Conservation (phyloP, 2,329 filamentous ascomycete genomes). For the Monosporascus sp. region DNA sequence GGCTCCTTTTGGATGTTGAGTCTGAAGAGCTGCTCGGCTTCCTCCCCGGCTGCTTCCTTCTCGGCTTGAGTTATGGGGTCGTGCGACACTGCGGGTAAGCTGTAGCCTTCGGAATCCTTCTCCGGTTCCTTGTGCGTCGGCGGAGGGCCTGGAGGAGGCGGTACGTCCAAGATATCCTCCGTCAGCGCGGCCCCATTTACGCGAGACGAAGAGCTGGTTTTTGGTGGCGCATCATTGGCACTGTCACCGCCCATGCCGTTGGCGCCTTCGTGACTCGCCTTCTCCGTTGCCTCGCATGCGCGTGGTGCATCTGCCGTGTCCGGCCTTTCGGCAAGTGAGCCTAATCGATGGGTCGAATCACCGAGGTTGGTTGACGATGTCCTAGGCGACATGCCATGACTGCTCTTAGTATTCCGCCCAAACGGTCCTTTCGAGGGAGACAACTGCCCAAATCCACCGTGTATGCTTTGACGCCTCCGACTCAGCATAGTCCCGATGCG, state of each 20-base stretch:
- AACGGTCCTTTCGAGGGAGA: conserved; percentile 57
- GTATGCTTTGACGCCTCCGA: conserved; percentile 60
- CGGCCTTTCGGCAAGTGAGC: conserved; percentile 54
- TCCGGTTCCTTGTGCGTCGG: conserved; percentile 38
- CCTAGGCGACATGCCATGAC: conserved; percentile 59
- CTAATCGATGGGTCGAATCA: conserved; percentile 48
- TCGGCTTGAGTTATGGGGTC: conserved; percentile 69
- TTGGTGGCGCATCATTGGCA: conserved; percentile 26
- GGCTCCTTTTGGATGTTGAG: conserved; percentile 76
- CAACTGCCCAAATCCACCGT: conserved; percentile 55
- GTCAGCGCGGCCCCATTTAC: conserved; percentile 43
- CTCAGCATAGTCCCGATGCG: conserved; percentile 67
- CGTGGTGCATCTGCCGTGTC: conserved; percentile 30
- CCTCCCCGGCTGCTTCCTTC: conserved; percentile 57
- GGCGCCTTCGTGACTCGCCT: conserved; percentile 36
- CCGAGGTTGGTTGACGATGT: conserved; percentile 56
- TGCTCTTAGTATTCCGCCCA: conserved; percentile 56
- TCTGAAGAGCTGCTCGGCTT: conserved; percentile 66
- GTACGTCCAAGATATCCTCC: conserved; percentile 45
- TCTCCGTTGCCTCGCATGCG: conserved; percentile 26
- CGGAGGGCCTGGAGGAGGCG: conserved; percentile 48
- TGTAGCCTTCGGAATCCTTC: conserved; percentile 73
- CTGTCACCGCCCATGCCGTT: conserved; percentile 41
- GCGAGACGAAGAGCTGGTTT: conserved; percentile 28
- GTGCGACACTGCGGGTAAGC: conserved; percentile 59